phyloP scores from a whole-genome alignment of 768 basidiomycete species.

The Pholiota conissans region DNA sequence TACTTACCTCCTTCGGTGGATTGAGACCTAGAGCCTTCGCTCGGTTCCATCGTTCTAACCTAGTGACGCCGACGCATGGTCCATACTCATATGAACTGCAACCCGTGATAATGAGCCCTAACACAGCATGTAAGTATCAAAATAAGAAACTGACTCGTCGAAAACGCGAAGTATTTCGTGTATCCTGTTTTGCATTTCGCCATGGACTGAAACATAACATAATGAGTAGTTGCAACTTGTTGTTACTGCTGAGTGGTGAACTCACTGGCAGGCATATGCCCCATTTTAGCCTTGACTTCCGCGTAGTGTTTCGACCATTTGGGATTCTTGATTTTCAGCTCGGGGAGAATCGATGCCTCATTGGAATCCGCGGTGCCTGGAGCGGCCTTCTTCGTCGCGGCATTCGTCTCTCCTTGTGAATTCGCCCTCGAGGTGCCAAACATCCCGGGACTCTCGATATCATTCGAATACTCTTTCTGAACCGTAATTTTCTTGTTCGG shows the following conservation, averaged over 20 bases:
- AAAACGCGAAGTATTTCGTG: constrained; percentile 79
- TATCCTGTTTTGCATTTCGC: constrained; percentile 56
- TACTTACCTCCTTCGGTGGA: constrained; percentile 45
- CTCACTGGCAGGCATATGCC: constrained; percentile 60
- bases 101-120: neutral
- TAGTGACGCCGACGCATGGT: constrained; percentile 75
- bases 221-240: too few relatives aligned
- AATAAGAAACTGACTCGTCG: constrained; percentile 55
- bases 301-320: constrained; percentile 53
- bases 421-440: neutral
- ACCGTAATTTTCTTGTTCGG: neutral
- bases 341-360: constrained; percentile 22
- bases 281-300: constrained; percentile 53
- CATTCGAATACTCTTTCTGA: neutral
- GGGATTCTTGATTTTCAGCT: constrained; percentile 48
- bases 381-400: neutral
- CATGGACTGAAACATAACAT: constrained; percentile 65
- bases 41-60: constrained; percentile 86
- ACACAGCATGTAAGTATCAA: neutral
- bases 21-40: constrained; percentile 75
- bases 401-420: neutral
- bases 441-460: neutral
- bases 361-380: neutral
- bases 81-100: constrained; percentile 76
- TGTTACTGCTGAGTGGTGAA: constrained; percentile 14